A percentile compares a stretch with the other conserved stretches of the same genome.
These are phyloP conservation scores for Wallacemonas collosoma DNA, from an alignment of 208 protist species.

Conservation along the genomic window DNA sequence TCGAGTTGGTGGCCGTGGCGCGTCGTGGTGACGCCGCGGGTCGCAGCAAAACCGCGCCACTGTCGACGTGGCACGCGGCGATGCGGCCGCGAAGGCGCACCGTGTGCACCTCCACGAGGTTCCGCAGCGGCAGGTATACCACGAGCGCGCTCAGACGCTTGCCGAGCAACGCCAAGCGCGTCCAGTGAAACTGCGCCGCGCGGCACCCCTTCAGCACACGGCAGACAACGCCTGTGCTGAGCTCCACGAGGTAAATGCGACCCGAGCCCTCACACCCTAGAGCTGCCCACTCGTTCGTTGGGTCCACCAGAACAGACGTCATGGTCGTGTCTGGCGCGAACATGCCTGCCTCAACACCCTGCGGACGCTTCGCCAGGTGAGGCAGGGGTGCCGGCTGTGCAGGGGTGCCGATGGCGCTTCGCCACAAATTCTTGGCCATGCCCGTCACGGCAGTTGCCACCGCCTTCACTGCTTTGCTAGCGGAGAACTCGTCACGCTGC, in stretches of 20 bases:
- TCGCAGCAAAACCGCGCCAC: slow-evolving; percentile 55
- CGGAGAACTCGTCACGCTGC: slow-evolving; percentile 37
- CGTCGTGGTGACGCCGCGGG: slow-evolving; percentile 6
- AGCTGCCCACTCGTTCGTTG: slow-evolving; percentile 67
- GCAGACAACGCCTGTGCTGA: slow-evolving; percentile 47
- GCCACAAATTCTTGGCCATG: slow-evolving; percentile 46
- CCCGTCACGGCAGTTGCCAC: slow-evolving; percentile 49
- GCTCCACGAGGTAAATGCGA: slow-evolving; percentile 71
- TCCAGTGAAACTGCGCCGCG: slow-evolving; percentile 73
- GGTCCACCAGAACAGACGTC: slow-evolving; percentile 58
- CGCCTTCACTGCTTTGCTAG: slow-evolving; percentile 47
- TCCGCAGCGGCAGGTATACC: slow-evolving; percentile 72
- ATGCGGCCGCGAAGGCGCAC: slow-evolving; percentile 54
- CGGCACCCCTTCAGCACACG: slow-evolving; percentile 75
- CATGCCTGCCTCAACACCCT: slow-evolving; percentile 28
- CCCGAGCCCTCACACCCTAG: slow-evolving; percentile 46
- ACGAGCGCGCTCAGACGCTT: slow-evolving; percentile 56
- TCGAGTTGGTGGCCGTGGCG: neutral
- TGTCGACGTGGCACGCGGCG: slow-evolving; percentile 60
- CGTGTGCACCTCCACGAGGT: slow-evolving; percentile 70
- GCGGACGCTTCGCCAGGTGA: slow-evolving; percentile 34
- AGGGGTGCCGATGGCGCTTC: slow-evolving; percentile 22
- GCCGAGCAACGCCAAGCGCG: slow-evolving; percentile 33
- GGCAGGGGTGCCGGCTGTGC: slow-evolving; percentile 18
- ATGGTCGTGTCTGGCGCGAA: slow-evolving; percentile 64